Evolutionary conservation across 345 rosid genomes (phyloP).

Genomic region (Eucalyptus sp.): DNA sequence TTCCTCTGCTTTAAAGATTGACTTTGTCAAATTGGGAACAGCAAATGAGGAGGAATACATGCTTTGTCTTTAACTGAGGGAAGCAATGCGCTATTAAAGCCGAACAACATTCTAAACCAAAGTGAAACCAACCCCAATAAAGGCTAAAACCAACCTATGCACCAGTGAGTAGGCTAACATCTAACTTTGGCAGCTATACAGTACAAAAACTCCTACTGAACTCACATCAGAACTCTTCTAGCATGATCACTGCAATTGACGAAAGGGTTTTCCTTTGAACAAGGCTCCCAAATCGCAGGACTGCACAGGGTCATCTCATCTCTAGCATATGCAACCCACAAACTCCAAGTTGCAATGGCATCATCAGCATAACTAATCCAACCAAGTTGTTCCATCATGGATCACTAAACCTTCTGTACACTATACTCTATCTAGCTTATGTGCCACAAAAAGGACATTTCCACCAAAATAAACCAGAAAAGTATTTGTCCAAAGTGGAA

Average conservation of each 20-base stretch:
- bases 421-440: not conserved
- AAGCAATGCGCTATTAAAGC: not conserved
- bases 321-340: not conserved
- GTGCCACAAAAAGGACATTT: not conserved
- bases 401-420: not conserved
- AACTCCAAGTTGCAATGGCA: not conserved
- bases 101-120: not conserved
- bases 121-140: not conserved
- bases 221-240: not conserved
- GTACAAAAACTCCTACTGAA: not conserved
- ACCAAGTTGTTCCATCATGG: not conserved
- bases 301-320: not conserved
- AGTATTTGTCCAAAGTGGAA: not conserved
- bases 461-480: not conserved
- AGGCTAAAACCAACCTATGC: not conserved
- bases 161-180: not conserved
- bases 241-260: not conserved
- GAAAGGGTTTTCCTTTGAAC: not conserved
- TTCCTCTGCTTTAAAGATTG: not conserved
- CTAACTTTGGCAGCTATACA: not conserved
- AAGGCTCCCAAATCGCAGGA: not conserved
- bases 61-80: not conserved
- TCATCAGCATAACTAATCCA: not conserved
- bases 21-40: not conserved
- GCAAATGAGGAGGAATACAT: not conserved